Conservation (phyloP, 1,139 yeast species). For the Kurtzmaniella natalensis region DNA sequence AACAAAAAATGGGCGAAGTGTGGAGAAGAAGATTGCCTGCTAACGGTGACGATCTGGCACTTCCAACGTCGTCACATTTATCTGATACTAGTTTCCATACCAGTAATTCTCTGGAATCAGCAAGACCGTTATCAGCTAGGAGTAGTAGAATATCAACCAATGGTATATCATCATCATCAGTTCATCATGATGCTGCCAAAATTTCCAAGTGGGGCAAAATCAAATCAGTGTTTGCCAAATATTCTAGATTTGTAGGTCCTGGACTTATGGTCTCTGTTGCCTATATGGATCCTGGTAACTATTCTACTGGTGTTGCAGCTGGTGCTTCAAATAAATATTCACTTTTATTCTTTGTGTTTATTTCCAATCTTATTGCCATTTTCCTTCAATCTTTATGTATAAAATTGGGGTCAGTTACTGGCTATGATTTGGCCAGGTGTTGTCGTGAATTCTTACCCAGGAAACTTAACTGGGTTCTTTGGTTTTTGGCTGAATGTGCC, state of each 20-base stretch:
- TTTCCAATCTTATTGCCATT: conserved; percentile 70
- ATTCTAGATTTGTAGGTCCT: conserved; percentile 65
- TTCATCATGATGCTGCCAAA: neutral
- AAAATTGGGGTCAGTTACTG: conserved; percentile 77
- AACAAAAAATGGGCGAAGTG: too few relatives aligned
- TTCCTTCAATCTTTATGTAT: conserved; percentile 70
- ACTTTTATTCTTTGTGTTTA: conserved; percentile 58
- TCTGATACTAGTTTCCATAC: too few relatives aligned
- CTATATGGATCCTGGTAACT: conserved; percentile 95
- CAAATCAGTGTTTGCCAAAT: conserved; percentile 31
- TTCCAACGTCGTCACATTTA: too few relatives aligned
- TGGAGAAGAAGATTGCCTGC: too few relatives aligned
- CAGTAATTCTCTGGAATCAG: too few relatives aligned
- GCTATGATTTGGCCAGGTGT: conserved; percentile 68
- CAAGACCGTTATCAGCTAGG: too few relatives aligned
- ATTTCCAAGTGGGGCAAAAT: conserved; percentile 6
- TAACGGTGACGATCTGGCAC: too few relatives aligned
- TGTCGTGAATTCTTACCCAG: conserved; percentile 59
- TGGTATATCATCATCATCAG: too few relatives aligned
- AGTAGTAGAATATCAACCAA: too few relatives aligned
- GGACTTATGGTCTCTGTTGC: conserved; percentile 93
- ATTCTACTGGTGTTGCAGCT: conserved; percentile 74
- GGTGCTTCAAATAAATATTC: conserved; percentile 68
- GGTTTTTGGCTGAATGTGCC: conserved; percentile 73
- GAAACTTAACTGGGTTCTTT: conserved; percentile 53